Evolutionary conservation across 352 stramenopile species (phyloP), one percentile per base, ranked within the genome.

Genomic region (Pythium phragmitis): DNA sequence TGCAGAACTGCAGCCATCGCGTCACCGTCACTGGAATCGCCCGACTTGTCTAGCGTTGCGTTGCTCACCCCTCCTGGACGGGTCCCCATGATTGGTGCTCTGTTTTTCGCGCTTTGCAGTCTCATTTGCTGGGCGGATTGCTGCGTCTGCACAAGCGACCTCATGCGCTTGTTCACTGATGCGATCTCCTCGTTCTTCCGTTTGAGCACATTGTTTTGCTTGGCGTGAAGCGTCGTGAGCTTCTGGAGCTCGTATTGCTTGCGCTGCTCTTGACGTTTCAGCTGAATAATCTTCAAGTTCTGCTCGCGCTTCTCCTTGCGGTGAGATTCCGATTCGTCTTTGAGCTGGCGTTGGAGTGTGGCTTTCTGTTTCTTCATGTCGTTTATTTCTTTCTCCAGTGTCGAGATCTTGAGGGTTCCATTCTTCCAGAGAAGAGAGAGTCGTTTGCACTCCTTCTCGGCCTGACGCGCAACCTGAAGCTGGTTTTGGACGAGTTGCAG

Each of bases 201-300:
- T 50, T 92, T 91, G 3, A 85, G 54, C 28, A 78, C 60, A 48
- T 61, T 69, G 36, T 67, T 74, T 48, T 87, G 77, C 30, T 89
- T 90, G 11, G 42, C 46, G 30, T 79, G 69, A 7, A 77, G 51
- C 1, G 62, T 58, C 11, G 62, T 72, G 2, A 81, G 30, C 57
- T 88, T 89, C 34, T 89, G 76, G 5, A 82, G 51, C 49, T 91
- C 72, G 51, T 77, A 80, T 23, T 81, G 71, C 54, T 76, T 85
- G 3, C 82, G 73, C 50, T 85, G 71, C 37, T 92, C 76, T 46
- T 89, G 74, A 2, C 82, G 76, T 39, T 80, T 83, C 11, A 86
- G 42, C 60, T 87, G 75, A 5, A 84, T 42, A 26, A 80, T 83
- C 52, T 84, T 75, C n/a, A 74, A 53, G 39, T 73, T 68, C 39